phyloP scores from a whole-genome alignment of 2,329 filamentous ascomycete species.

The Ceratocystis alfenasii region DNA sequence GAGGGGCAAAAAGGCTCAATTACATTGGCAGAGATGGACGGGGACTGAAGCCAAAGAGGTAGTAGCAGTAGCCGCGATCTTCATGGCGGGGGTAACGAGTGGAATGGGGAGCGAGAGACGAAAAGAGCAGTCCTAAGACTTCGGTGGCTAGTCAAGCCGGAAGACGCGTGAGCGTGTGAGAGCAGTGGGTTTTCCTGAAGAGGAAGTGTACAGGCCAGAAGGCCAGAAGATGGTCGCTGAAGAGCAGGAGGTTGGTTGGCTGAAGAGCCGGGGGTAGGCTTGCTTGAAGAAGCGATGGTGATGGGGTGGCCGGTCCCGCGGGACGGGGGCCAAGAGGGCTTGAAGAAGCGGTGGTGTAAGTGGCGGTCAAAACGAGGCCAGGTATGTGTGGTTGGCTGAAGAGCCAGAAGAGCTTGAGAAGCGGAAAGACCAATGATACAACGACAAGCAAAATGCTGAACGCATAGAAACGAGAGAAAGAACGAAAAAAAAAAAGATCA shows the following conservation, averaged over 20 bases:
- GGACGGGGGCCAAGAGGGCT: not conserved
- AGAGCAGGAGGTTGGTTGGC: conserved; percentile 4
- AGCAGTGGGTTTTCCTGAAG: not conserved
- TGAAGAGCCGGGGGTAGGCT: not conserved
- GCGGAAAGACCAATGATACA: not conserved
- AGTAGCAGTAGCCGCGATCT: not conserved
- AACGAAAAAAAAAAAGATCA: not conserved
- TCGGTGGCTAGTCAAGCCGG: not conserved
- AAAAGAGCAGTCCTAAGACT: not conserved
- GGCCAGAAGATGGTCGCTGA: not conserved
- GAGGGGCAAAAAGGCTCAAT: not conserved
- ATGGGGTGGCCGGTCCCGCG: not conserved
- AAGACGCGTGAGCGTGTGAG: not conserved
- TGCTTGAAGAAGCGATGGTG: conserved; percentile 3
- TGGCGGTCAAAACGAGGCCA: conserved; percentile 4
- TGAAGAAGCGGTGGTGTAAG: conserved; percentile 6
- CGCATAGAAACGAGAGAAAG: not conserved
- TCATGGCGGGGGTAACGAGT: conserved; percentile 6
- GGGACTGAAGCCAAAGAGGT: not conserved
- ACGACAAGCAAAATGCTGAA: not conserved
- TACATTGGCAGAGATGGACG: not conserved
- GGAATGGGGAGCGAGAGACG: conserved; percentile 8
- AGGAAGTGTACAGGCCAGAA: not conserved
- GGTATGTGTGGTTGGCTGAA: not conserved
- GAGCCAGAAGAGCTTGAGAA: conserved; percentile 1